Evolutionary conservation across 257 asterid genomes (phyloP).

Genomic region (Buddleja alternifolia): DNA sequence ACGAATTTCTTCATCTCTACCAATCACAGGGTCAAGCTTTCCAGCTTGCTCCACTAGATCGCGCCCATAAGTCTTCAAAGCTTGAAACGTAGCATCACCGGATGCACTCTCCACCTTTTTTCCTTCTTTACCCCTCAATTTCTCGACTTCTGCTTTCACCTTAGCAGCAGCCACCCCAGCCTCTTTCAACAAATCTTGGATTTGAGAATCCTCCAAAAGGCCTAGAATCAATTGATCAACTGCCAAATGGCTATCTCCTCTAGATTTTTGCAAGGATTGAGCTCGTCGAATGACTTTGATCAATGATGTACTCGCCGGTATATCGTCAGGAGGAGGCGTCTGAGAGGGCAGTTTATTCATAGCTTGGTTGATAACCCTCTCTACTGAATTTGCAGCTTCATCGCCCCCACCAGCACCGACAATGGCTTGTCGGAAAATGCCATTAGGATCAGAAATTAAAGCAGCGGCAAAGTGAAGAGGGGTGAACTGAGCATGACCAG

Average conservation of each 20-base stretch:
- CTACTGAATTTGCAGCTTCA: constrained; percentile 51
- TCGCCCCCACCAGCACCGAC: constrained; percentile 55
- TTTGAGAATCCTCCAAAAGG: constrained; percentile 65
- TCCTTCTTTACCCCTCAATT: constrained; percentile 63
- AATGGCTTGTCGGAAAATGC: constrained; percentile 66
- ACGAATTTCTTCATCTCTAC: constrained; percentile 70
- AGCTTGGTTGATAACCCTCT: constrained; percentile 55
- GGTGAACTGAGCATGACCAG: constrained; percentile 74
- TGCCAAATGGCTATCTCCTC: constrained; percentile 62
- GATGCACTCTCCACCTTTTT: constrained; percentile 72
- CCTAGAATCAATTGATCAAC: constrained; percentile 72
- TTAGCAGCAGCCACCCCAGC: constrained; percentile 48
- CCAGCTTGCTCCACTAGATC: constrained; percentile 78
- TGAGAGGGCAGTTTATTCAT: constrained; percentile 64
- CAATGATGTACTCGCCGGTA: constrained; percentile 65
- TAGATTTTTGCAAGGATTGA: constrained; percentile 58
- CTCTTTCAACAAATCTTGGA: constrained; percentile 56
- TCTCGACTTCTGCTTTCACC: constrained; percentile 67
- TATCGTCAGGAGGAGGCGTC: constrained; percentile 59
- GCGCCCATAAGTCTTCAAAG: constrained; percentile 68
- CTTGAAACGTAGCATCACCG: constrained; percentile 63
- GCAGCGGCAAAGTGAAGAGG: constrained; percentile 66
- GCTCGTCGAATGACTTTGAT: constrained; percentile 67
- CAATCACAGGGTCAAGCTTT: constrained; percentile 75
- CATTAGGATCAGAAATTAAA: constrained; percentile 50